Conservation (phyloP, 164 flowering plant species). For the Macadamia integrifolia region DNA sequence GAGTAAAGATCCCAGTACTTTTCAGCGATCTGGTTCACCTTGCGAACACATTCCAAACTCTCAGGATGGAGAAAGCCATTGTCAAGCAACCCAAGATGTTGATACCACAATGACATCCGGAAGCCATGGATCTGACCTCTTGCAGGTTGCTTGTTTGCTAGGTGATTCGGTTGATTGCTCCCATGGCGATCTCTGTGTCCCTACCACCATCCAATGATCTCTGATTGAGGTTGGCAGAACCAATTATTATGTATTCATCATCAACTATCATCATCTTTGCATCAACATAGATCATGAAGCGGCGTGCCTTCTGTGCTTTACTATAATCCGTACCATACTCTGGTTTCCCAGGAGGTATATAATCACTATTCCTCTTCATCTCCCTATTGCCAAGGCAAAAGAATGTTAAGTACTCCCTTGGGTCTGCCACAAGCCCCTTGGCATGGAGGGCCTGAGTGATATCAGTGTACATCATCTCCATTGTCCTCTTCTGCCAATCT, state of each 20-base stretch:
- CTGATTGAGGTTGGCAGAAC: constrained; percentile 84
- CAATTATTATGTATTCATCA: constrained; percentile 9
- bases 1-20: constrained; percentile 54
- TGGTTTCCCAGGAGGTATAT: constrained; percentile 45
- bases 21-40: constrained; percentile 51
- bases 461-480: too few species aligned
- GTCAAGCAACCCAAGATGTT: constrained; percentile 56
- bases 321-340: constrained; percentile 42
- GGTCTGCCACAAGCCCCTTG: constrained; percentile 45
- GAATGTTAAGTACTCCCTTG: constrained; percentile 52
- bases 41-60: constrained; percentile 45
- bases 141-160: constrained; percentile 37
- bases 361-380: constrained; percentile 38
- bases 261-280: too few species aligned
- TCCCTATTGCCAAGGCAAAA: constrained; percentile 70
- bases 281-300: constrained; percentile 77
- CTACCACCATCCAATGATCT: constrained; percentile 81
- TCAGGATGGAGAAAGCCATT: constrained; percentile 43
- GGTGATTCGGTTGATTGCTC: constrained; percentile 65
- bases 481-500: too few species aligned
- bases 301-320: constrained; percentile 51
- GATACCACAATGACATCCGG: constrained; percentile 78
- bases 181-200: constrained; percentile 87
- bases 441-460: background rate
- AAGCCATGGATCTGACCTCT: constrained; percentile 72